Percentiles rank a stretch among this genome's conserved stretches.
These are phyloP conservation scores for Mycena indigotica DNA, from an alignment of 768 basidiomycete genomes.

Conservation along the genomic window DNA sequence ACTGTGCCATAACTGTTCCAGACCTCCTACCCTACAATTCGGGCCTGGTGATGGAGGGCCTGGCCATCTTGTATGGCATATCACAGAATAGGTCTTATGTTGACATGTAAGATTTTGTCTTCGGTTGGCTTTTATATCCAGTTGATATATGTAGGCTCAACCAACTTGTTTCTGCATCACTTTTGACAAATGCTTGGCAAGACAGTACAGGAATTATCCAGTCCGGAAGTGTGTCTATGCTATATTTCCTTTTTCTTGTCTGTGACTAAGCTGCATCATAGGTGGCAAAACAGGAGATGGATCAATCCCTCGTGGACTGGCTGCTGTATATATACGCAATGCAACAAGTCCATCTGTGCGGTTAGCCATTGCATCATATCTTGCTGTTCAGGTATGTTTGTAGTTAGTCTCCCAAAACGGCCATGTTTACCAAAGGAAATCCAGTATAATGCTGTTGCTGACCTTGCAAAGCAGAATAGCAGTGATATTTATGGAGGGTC, in stretches of 20 bases:
- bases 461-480: background rate
- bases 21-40: background rate
- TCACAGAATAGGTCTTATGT: conserved; percentile 1
- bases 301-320: conserved; percentile 4
- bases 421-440: too few species aligned
- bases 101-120: too few species aligned
- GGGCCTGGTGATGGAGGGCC: conserved; percentile 9
- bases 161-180: background rate
- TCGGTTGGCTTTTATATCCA: too few species aligned
- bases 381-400: conserved; percentile 9
- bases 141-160: too few species aligned
- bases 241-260: background rate
- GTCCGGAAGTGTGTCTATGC: conserved; percentile 3
- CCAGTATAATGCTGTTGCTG: conserved; percentile 4
- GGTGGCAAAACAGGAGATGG: background rate
- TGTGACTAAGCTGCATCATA: background rate
- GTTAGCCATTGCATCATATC: background rate
- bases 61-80: conserved; percentile 6
- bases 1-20: background rate
- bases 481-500: conserved; percentile 1
- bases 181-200: conserved; percentile 2
- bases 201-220: background rate
- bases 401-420: too few species aligned
- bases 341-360: background rate
- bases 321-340: background rate